Conservation (phyloP, 1,284 basidiomycete genomes). For the Cryptococcus hybrid region DNA sequence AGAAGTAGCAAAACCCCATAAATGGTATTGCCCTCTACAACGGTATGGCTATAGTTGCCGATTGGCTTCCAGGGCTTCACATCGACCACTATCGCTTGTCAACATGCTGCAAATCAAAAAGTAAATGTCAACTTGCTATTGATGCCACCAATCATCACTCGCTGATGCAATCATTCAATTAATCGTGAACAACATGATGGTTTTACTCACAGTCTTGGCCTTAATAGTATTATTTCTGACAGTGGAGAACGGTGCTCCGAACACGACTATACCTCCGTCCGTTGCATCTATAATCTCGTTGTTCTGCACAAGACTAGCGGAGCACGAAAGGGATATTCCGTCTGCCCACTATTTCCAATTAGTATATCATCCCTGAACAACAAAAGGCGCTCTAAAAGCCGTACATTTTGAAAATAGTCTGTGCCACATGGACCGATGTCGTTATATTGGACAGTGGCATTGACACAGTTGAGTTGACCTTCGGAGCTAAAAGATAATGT, state of each 20-base stretch:
- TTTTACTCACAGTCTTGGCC: constrained; percentile 54
- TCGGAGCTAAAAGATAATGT: constrained; percentile 49
- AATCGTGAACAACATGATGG: neutral
- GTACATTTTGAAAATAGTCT: constrained; percentile 34
- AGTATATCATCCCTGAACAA: neutral
- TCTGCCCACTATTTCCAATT: constrained; percentile 63
- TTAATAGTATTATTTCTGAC: constrained; percentile 74
- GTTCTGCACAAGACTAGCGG: constrained; percentile 62
- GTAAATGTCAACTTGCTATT: constrained; percentile 28
- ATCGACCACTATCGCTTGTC: constrained; percentile 61
- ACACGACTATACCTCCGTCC: constrained; percentile 70
- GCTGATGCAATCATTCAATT: constrained; percentile 4
- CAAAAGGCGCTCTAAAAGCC: neutral
- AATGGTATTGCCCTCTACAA: constrained; percentile 70
- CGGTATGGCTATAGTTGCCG: constrained; percentile 66
- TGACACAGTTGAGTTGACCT: constrained; percentile 63
- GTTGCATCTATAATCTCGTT: constrained; percentile 70
- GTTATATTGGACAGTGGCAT: constrained; percentile 68
- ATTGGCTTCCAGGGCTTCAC: constrained; percentile 61
- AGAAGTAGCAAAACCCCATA: constrained; percentile 37
- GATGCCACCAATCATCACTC: constrained; percentile 72
- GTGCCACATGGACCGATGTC: constrained; percentile 60
- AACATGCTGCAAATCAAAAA: neutral
- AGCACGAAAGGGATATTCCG: constrained; percentile 75
- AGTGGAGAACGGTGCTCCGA: constrained; percentile 71